These are phyloP conservation scores for Ganoderma lingzhi DNA, from an alignment of 1,284 basidiomycete genomes.

Conservation along the genomic window DNA sequence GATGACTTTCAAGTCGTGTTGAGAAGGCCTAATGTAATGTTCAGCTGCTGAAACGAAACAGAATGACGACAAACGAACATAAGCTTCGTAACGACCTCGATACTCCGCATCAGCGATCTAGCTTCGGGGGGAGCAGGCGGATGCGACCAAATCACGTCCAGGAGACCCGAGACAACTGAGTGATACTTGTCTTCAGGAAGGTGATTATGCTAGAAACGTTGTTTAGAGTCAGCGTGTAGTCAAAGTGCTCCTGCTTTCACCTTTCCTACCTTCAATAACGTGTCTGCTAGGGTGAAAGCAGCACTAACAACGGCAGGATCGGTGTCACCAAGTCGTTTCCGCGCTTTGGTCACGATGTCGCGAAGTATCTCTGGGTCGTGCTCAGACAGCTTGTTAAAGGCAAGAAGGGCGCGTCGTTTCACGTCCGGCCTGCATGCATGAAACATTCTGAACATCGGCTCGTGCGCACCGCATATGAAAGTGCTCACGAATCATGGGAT, in stretches of 20 bases:
- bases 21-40: constrained; percentile 31
- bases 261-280: constrained; percentile 38
- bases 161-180: constrained; percentile 21
- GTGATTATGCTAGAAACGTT: constrained; percentile 17
- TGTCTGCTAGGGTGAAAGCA: constrained; percentile 49
- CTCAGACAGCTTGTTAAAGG: constrained; percentile 61
- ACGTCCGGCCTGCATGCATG: constrained; percentile 57
- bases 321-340: constrained; percentile 56
- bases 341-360: constrained; percentile 51
- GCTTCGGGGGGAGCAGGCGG: constrained; percentile 18
- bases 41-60: background rate
- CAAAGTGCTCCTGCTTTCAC: background rate
- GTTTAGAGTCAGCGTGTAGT: background rate
- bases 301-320: constrained; percentile 56
- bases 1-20: constrained; percentile 45
- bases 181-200: constrained; percentile 28
- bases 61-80: constrained; percentile 20
- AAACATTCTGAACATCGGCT: constrained; percentile 12
- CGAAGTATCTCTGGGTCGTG: constrained; percentile 57
- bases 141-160: constrained; percentile 26
- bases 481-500: constrained; percentile 74
- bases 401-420: constrained; percentile 66
- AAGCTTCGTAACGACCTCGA: constrained; percentile 20
- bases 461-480: constrained; percentile 37
- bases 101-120: constrained; percentile 21